These are phyloP conservation scores for Endoconidiophora polonica DNA, from an alignment of 2,329 filamentous ascomycete species.

Conservation along the genomic window DNA sequence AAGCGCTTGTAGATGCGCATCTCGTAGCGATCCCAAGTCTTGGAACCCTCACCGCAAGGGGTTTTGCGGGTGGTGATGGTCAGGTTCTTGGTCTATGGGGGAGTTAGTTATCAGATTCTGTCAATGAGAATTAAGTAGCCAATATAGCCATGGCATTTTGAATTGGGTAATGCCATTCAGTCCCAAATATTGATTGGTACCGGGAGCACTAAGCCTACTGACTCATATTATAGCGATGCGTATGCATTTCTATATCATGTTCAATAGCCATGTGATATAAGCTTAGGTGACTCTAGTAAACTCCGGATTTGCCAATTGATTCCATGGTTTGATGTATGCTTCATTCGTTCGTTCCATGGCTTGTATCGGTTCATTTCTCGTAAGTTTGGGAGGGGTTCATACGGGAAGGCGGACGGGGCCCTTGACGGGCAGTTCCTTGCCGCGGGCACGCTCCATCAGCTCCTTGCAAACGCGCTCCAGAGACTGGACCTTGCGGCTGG, in stretches of 20 bases:
- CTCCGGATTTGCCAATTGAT: no score
- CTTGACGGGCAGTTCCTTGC: conserved; percentile 97
- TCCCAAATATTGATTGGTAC: no score
- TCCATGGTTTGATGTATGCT: no score
- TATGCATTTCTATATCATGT: no score
- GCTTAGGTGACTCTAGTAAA: no score
- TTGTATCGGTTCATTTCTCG: not conserved
- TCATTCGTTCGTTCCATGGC: no score
- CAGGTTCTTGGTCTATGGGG: conserved; percentile 70
- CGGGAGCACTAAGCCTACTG: no score
- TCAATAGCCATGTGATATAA: no score
- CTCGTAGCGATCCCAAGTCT: conserved; percentile 99
- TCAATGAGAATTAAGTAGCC: not conserved
- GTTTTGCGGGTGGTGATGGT: conserved; percentile 98
- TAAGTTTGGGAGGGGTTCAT: not conserved
- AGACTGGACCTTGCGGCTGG: conserved; percentile 81
- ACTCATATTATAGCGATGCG: no score
- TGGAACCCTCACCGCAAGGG: conserved; percentile 97
- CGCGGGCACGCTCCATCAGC: conserved; percentile 95
- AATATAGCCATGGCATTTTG: no score
- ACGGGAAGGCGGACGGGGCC: conserved; percentile 70
- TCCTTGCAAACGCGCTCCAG: conserved; percentile 98
- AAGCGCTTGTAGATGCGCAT: conserved; percentile 99
- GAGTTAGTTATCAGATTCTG: conserved; percentile 2
- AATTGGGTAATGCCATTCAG: no score